Base-by-base conservation (phyloP, 2,329 filamentous ascomycete species). In the Coniella lustricola region DNA sequence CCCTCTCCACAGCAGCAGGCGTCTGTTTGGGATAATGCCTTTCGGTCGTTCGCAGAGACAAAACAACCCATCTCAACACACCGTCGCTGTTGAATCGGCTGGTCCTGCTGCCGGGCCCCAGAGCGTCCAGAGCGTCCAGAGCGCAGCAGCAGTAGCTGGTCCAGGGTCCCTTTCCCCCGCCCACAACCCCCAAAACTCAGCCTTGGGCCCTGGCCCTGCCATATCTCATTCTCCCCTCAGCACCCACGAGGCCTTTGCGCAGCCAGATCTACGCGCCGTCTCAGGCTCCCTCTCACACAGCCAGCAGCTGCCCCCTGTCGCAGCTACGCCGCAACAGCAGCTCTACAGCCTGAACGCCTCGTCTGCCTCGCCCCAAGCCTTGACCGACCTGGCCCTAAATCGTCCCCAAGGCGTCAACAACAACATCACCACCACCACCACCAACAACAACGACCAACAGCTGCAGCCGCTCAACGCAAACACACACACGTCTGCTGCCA, bases 41-140 rank as follows among this genome's bases (percentile, higher is more conserved):
- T 78, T 78, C 65, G 67, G 69, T 66, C 74, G 74, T 61, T 65
- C 77, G 63, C 70, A 72, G 62, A 77, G 69, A 68, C 71, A 76
- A 64, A 72, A 69, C 68, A 76, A 76, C 60, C 74, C 74, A 59
- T 76, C 76, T 62, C 76, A 78, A 67, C 74, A 76, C 61, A 71
- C 72, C 55, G 68, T 78, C 58, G 25, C 44, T 33, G 66, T 68
- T 59, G 75, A 75, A 52, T 47, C 48, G 48, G 50, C 50, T 50
- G 50, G 43, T 25, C 25, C 47, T 34, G 39, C 49, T 43, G 45
- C 40, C 12, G 40, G 40, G 61, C 64, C 66, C 16, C 40, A 42
- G 22, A n/a, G n/a, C n/a, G n/a, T n/a, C n/a, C n/a, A n/a, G n/a
- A n/a, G n/a, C n/a, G n/a, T n/a, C n/a, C n/a, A n/a, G n/a, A 42